Evolutionary conservation across 345 rosid genomes (phyloP), one percentile per base, ranked within the genome.

Genomic region (Excoecaria cochinchinensis): DNA sequence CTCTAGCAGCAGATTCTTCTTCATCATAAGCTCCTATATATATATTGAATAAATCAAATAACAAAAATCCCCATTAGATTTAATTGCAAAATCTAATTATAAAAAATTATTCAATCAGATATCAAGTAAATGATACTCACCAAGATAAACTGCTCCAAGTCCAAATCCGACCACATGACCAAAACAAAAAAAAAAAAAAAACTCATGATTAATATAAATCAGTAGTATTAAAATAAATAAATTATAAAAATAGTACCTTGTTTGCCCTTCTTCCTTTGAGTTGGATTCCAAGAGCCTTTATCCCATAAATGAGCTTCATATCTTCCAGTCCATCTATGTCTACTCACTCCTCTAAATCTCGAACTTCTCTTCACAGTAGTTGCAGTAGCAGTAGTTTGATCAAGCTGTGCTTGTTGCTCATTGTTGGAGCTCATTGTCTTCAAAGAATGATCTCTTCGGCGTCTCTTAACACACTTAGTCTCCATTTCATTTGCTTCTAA

Each of bases 291-390:
- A 24, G 84, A 69, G 42, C 77, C 87, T 80, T 85, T 85, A 48
- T 85, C 87, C 87, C 87, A 82, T 46, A 84, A 77, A 79, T 84
- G 87, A 75, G 87, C 84, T 79, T 84, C 87, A 59, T 77, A 82
- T 24, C 87, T 52, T 66, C 87, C 85, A 2, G 87, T 84, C 87
- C 85, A 84, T 58, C 87, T 69, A 42, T 85, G 87, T 53, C 84
- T 82, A 82, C 87, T 82, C 19, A 85, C 85, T 9, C 87, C 87
- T 0, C 87, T 75, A 71, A 82, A 85, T 80, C 81, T 85, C 39
- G 87, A 82, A 62, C 87, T 85, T 73, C 85, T 85, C 44, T 82
- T 85, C 15, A 79, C 82, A 10, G 75, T 82, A 4, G 84, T 76
- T 31, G 31, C 31, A 44, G 84, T 80, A 63, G 82, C 51, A 9